Conservation (phyloP, 1,139 yeast genomes). For the Kluyveromyces sp. region DNA sequence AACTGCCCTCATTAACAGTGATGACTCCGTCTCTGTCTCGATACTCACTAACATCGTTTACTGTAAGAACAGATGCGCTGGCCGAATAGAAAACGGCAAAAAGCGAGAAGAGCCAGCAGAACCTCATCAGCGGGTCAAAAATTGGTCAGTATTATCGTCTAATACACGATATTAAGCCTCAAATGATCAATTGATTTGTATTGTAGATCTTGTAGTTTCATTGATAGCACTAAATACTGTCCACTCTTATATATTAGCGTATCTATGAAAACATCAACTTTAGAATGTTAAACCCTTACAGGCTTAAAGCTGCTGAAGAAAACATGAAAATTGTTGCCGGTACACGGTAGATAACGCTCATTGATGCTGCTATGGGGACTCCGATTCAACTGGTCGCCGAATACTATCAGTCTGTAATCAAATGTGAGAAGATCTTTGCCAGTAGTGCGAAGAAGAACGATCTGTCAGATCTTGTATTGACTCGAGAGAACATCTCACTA, state of each 20-base stretch:
- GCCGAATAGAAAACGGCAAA: not conserved
- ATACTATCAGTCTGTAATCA: slow-evolving; percentile 25
- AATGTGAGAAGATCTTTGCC: slow-evolving; percentile 22
- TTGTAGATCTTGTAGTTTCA: too few relatives aligned
- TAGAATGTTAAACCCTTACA: too few relatives aligned
- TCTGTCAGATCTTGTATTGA: slow-evolving; percentile 12
- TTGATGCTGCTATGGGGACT: slow-evolving; percentile 17
- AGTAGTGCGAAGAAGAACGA: slow-evolving; percentile 6
- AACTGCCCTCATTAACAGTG: slow-evolving; percentile 30
- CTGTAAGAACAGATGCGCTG: not conserved
- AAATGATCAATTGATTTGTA: too few relatives aligned
- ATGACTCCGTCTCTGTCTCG: slow-evolving; percentile 25
- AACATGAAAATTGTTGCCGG: too few relatives aligned
- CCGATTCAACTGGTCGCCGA: slow-evolving; percentile 21
- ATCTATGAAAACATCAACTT: not conserved
- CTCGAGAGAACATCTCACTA: slow-evolving; percentile 23
- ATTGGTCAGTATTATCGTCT: too few relatives aligned
- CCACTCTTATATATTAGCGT: not conserved
- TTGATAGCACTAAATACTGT: too few relatives aligned
- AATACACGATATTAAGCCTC: not conserved
- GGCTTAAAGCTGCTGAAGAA: not conserved
- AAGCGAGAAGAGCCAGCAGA: not conserved
- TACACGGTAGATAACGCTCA: not conserved
- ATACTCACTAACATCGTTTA: not conserved
- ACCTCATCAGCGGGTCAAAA: not conserved